These are phyloP conservation scores for Colletotrichum musae DNA, from an alignment of 2,329 filamentous ascomycete species.

Conservation along the genomic window DNA sequence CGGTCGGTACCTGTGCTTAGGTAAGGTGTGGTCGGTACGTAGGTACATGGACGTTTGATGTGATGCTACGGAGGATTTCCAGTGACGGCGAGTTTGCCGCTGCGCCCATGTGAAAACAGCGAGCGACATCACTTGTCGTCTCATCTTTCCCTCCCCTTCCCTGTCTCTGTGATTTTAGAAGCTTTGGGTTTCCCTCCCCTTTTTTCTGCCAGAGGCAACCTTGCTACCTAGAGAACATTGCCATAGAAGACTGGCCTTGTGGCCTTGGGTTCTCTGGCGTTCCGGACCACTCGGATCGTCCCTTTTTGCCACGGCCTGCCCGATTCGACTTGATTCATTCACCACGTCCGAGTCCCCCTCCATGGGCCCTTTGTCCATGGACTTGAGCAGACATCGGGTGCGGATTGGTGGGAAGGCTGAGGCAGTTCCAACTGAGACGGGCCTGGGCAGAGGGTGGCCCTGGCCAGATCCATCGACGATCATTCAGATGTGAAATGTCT, in stretches of 20 bases:
- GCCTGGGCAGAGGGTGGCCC: slow-evolving; percentile 1
- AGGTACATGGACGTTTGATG: no score
- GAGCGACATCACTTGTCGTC: slow-evolving; percentile 21
- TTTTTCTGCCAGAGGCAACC: background rate
- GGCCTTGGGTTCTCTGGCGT: slow-evolving; percentile 15
- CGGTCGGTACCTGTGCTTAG: no score
- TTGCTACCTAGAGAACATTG: background rate
- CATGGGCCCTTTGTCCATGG: slow-evolving; percentile 22
- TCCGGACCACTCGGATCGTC: slow-evolving; percentile 43
- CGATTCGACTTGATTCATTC: slow-evolving; percentile 40
- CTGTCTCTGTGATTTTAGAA: background rate
- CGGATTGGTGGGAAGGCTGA: slow-evolving; percentile 24
- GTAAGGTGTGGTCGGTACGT: no score
- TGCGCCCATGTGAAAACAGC: slow-evolving; percentile 25
- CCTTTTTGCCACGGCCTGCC: slow-evolving; percentile 43
- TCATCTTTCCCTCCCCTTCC: background rate
- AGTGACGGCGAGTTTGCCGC: no score
- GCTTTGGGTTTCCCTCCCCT: background rate
- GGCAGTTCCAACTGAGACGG: slow-evolving; percentile 9
- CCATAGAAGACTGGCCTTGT: slow-evolving; percentile 8
- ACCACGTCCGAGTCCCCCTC: slow-evolving; percentile 28
- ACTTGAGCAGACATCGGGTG: background rate
- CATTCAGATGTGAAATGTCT: background rate
- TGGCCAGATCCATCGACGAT: slow-evolving; percentile 15
- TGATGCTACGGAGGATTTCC: no score